phyloP scores from a whole-genome alignment of 169 alveolate species.

The Plasmodium billcollinsi region DNA sequence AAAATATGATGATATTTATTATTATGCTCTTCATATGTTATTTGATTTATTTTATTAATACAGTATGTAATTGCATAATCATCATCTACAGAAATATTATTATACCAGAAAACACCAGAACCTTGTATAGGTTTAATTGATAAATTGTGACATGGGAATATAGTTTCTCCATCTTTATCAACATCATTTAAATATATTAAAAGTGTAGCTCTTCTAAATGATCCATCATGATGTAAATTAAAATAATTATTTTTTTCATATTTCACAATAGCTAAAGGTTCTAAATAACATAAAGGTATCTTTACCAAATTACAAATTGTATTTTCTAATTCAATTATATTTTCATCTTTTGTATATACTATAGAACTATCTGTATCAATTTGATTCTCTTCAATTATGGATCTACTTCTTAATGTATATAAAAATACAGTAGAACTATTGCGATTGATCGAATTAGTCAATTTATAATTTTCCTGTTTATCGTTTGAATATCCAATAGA shows the following conservation, averaged over 20 bases:
- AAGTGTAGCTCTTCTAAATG: conserved; percentile 83
- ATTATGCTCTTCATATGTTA: conserved; percentile 70
- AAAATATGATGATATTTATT: conserved; percentile 1
- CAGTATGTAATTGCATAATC: conserved; percentile 81
- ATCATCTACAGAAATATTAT: conserved; percentile 77
- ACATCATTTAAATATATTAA: conserved; percentile 84
- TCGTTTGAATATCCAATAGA: conserved; percentile 54
- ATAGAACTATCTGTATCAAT: conserved; percentile 33
- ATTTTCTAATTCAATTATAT: conserved; percentile 71
- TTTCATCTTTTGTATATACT: conserved; percentile 71
- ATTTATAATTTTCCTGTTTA: conserved; percentile 70
- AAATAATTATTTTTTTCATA: conserved; percentile 84
- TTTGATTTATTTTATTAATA: conserved; percentile 79
- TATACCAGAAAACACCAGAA: conserved; percentile 84
- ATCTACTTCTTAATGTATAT: conserved; percentile 52
- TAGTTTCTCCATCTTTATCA: conserved; percentile 86
- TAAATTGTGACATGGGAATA: conserved; percentile 81
- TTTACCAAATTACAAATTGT: conserved; percentile 60
- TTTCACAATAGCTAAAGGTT: conserved; percentile 86
- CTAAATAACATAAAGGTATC: conserved; percentile 78
- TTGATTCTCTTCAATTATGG: conserved; percentile 33
- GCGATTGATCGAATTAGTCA: conserved; percentile 35
- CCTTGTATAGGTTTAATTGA: conserved; percentile 83
- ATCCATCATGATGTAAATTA: conserved; percentile 86
- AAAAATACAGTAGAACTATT: conserved; percentile 69